phyloP scores from a whole-genome alignment of 345 rosid genomes.

The Lumnitzera racemosa region DNA sequence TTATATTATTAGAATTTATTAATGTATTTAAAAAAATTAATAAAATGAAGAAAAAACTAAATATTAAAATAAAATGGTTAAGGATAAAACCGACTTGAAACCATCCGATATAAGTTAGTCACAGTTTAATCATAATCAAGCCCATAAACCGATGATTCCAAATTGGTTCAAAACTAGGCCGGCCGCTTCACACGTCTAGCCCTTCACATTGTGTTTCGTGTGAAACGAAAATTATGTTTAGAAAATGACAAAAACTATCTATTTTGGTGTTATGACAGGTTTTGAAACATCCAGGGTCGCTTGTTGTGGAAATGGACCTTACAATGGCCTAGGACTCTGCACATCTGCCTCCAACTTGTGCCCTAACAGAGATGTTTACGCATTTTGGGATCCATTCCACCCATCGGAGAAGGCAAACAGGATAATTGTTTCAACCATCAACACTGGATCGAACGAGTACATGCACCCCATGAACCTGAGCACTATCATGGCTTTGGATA shows the following conservation, averaged over 20 bases:
- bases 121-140: too few species aligned
- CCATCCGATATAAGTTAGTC: too few species aligned
- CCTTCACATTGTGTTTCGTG: too few species aligned
- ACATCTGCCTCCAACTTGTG: constrained; percentile 58
- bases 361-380: constrained; percentile 39
- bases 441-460: constrained; percentile 41
- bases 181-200: too few species aligned
- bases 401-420: constrained; percentile 76
- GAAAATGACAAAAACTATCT: not conserved
- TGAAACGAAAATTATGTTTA: too few species aligned
- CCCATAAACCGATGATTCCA: too few species aligned
- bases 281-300: constrained; percentile 70
- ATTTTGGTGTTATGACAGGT: constrained; percentile 28
- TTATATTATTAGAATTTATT: too few species aligned
- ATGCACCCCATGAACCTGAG: constrained; percentile 81
- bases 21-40: too few species aligned
- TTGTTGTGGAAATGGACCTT: constrained; percentile 79
- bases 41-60: too few species aligned
- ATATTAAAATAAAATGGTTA: too few species aligned
- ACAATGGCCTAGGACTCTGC: constrained; percentile 74
- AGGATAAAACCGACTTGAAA: too few species aligned
- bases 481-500: constrained; percentile 54
- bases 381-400: constrained; percentile 83
- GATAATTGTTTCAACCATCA: constrained; percentile 40
- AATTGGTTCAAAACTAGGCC: too few species aligned